A percentile compares a stretch with the other conserved stretches of the same genome.
Conservation (phyloP, 2,329 filamentous ascomycete genomes). For the Massarina eburnea region DNA sequence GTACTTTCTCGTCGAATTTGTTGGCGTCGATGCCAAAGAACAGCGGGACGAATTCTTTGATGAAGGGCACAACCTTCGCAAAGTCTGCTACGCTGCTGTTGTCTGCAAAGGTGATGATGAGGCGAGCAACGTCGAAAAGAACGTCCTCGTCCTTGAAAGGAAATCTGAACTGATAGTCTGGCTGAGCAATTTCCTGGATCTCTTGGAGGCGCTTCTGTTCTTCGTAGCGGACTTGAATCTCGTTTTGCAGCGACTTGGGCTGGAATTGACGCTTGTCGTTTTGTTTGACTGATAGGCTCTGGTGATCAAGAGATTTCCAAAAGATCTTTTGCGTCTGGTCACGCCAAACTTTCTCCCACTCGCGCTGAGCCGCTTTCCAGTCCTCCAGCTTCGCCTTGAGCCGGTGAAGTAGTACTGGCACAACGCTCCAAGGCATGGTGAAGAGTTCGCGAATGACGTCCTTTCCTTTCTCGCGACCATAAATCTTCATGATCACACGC, state of each 20-base stretch:
- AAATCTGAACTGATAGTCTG: slow-evolving; percentile 74
- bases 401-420: slow-evolving; percentile 83
- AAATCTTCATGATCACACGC: slow-evolving; percentile 96
- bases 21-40: slow-evolving; percentile 53
- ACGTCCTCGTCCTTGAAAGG: slow-evolving; percentile 63
- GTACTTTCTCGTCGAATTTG: slow-evolving; percentile 70
- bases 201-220: slow-evolving; percentile 77
- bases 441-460: slow-evolving; percentile 89
- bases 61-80: slow-evolving; percentile 48
- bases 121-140: slow-evolving; percentile 52
- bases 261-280: slow-evolving; percentile 90
- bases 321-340: slow-evolving; percentile 93
- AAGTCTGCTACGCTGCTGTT: slow-evolving; percentile 47
- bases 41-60: slow-evolving; percentile 53
- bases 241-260: slow-evolving; percentile 83
- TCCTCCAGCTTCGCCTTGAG: slow-evolving; percentile 97
- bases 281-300: slow-evolving; percentile 86
- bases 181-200: slow-evolving; percentile 59
- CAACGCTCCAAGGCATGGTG: slow-evolving; percentile 76
- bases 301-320: slow-evolving; percentile 94
- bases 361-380: slow-evolving; percentile 94
- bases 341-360: slow-evolving; percentile 99
- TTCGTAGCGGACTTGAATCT: slow-evolving; percentile 90
- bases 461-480: slow-evolving; percentile 79
- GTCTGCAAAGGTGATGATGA: slow-evolving; percentile 50